Evolutionary conservation across 1,284 basidiomycete genomes (phyloP), one percentile per base, ranked within the genome.

Genomic region (Bjerkandera adusta): DNA sequence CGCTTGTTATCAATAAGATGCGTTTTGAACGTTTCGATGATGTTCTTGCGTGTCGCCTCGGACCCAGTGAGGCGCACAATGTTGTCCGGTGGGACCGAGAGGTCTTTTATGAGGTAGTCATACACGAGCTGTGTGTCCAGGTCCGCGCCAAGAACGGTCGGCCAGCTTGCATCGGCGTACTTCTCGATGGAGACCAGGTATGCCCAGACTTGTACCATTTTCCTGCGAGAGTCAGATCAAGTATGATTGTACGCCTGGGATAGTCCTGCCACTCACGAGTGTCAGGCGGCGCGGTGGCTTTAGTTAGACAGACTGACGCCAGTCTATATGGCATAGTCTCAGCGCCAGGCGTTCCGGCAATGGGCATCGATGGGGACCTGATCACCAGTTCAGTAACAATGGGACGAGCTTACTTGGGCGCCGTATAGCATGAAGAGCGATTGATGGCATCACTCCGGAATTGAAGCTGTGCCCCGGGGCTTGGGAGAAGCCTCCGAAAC

Each of bases 161-260:
- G 43, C 43, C 43, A 45, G 12, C n/a, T 8, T 33, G 24, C 13
- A 20, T 45, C 35, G 10, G 11, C 25, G 20, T 45, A 45, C n/a
- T 27, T 13, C 26, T 45, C 43, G 13, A 45, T 45, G 11, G 43
- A 45, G 13, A 45, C 26, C 8, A 45, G 21, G 13, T 22, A 37
- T 21, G 43, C 43, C 34, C 34, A 45, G 18, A 45, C n/a, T n/a
- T n/a, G 11, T 2, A 55, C 54, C 6, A 54, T 48, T 7, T 59
- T 40, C n/a, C 32, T 47, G n/a, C 20, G 48, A 48, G 54, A 55
- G 37, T 55, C 50, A 3, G 45, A 44, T 62, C 63, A 61, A 22
- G 45, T 11, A 18, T 45, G 37, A 34, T 6, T 30, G 29, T 30
- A 8, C n/a, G 29, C 29, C n/a, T 10, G 29, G 29, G 40, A 21